Evolutionary conservation across 805 yeast species (phyloP).

Genomic region (Wickerhamomyces chambardii): DNA sequence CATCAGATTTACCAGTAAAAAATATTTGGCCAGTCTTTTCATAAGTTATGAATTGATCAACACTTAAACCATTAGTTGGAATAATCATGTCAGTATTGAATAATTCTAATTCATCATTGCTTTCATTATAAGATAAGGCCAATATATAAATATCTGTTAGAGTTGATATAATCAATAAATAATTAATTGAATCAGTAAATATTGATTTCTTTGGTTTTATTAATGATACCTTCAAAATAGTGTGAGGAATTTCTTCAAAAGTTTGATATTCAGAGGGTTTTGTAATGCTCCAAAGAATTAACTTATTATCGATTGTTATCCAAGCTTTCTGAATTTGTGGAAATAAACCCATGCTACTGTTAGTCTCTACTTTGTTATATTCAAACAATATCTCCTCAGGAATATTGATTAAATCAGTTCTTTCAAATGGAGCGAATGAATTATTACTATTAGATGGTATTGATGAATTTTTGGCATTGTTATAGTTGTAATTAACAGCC

Average conservation of each 20-base stretch:
- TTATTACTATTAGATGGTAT: too few relatives aligned
- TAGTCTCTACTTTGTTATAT: slow-evolving; percentile 54
- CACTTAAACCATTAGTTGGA: slow-evolving; percentile 69
- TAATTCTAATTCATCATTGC: slow-evolving; percentile 47
- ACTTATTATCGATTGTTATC: slow-evolving; percentile 74
- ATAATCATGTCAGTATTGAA: slow-evolving; percentile 80
- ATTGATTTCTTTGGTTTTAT: slow-evolving; percentile 78
- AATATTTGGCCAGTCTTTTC: slow-evolving; percentile 70
- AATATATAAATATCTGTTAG: slow-evolving; percentile 69
- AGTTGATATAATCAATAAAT: slow-evolving; percentile 71
- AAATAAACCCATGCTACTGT: slow-evolving; percentile 75
- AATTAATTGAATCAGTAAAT: slow-evolving; percentile 69
- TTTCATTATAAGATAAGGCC: slow-evolving; percentile 49
- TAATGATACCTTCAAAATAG: slow-evolving; percentile 66
- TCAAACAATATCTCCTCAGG: slow-evolving; percentile 79
- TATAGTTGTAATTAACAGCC: slow-evolving; percentile 62
- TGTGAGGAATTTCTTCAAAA: slow-evolving; percentile 73
- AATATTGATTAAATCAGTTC: slow-evolving; percentile 54
- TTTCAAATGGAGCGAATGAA: slow-evolving; percentile 68
- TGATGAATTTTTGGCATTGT: too few relatives aligned
- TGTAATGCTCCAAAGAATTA: slow-evolving; percentile 76
- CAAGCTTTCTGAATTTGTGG: slow-evolving; percentile 77
- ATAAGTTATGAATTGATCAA: slow-evolving; percentile 49
- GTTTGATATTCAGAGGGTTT: slow-evolving; percentile 62
- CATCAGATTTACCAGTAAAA: slow-evolving; percentile 76